Evolutionary conservation across 202 grass and related monocot genomes (phyloP), one percentile per base, ranked within the genome.

Genomic region (Zoysia matrella): DNA sequence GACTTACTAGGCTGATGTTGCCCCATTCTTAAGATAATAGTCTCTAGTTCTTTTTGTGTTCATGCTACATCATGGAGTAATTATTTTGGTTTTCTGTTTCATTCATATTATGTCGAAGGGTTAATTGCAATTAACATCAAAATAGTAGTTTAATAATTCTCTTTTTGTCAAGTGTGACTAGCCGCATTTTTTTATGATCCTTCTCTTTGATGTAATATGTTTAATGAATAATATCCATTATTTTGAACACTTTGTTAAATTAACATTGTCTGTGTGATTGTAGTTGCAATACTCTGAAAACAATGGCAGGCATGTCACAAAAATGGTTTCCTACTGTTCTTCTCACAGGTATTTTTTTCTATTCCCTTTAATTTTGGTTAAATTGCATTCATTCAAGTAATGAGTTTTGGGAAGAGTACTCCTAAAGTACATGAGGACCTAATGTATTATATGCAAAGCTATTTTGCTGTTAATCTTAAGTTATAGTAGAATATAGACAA

Each of bases 281-380:
- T 82, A 98, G 96, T 83, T 98, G 86, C 92, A 92, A 85, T 91
- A 76, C 58, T 89, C 77, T 0, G 91, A 93, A 83, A 90, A 77
- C 67, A 85, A 86, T 64, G 92, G 92, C 14, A 94, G 83, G 62
- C 77, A 98, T 48, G 58, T 83, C 50, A 86, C 83, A 83, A 88
- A 74, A 75, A 90, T 98, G 83, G 82, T 93, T 80, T 95, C 96
- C 55, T 98, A 93, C 78, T 98, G 96, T 87, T 74, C 85, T 14
- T 76, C 78, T 90, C 96, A 98, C 82, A 86, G 92, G 96, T 98
- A 90, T 62, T 76, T 76, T 77, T 63, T 75, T 86, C 51, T 69
- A 51, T 73, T 13, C n/a, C 2, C 2, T 44, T 65, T 46, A 16
- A 43, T 78, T 82, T 36, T 51, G 16, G 8, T 81, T 48, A 80